A percentile compares a stretch with the other conserved stretches of the same genome.
Evolutionary conservation across 805 yeast genomes (phyloP).

Genomic region (Phaffomyces thermotolerans): DNA sequence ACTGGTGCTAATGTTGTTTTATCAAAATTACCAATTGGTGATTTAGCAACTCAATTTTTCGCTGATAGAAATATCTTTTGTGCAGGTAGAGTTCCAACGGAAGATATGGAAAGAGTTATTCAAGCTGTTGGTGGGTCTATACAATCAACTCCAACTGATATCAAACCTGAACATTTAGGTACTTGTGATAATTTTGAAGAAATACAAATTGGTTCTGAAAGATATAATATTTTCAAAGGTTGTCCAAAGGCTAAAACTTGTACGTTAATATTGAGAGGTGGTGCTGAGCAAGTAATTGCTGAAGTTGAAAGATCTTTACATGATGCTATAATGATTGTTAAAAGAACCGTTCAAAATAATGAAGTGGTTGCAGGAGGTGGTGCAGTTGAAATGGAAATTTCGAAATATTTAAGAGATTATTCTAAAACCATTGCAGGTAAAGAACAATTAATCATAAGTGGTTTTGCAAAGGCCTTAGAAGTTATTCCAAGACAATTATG

Average conservation of each 20-base stretch:
- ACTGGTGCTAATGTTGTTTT: slow-evolving; percentile 91
- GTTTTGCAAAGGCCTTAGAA: slow-evolving; percentile 92
- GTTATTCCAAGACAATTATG: slow-evolving; percentile 95
- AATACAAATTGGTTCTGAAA: slow-evolving; percentile 90
- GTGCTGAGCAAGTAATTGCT: slow-evolving; percentile 96
- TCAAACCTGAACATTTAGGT: slow-evolving; percentile 67
- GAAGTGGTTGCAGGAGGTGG: slow-evolving; percentile 98
- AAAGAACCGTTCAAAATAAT: slow-evolving; percentile 84
- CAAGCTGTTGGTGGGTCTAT: slow-evolving; percentile 91
- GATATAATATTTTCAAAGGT: slow-evolving; percentile 89
- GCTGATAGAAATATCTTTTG: slow-evolving; percentile 95
- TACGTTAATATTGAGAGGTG: slow-evolving; percentile 90
- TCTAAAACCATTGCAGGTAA: slow-evolving; percentile 89
- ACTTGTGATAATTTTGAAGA: slow-evolving; percentile 85
- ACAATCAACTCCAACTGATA: slow-evolving; percentile 71
- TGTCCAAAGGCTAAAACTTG: slow-evolving; percentile 91
- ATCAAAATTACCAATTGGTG: slow-evolving; percentile 95
- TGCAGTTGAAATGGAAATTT: slow-evolving; percentile 96
- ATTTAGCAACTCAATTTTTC: slow-evolving; percentile 96
- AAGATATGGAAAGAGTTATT: slow-evolving; percentile 88
- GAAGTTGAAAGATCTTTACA: slow-evolving; percentile 97
- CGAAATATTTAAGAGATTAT: slow-evolving; percentile 79
- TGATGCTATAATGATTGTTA: slow-evolving; percentile 98
- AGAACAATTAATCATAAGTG: slow-evolving; percentile 86
- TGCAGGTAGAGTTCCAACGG: slow-evolving; percentile 88